Evolutionary conservation across 2,329 filamentous ascomycete species (phyloP), one percentile per base, ranked within the genome.

Genomic region (Fusarium nematophilum): DNA sequence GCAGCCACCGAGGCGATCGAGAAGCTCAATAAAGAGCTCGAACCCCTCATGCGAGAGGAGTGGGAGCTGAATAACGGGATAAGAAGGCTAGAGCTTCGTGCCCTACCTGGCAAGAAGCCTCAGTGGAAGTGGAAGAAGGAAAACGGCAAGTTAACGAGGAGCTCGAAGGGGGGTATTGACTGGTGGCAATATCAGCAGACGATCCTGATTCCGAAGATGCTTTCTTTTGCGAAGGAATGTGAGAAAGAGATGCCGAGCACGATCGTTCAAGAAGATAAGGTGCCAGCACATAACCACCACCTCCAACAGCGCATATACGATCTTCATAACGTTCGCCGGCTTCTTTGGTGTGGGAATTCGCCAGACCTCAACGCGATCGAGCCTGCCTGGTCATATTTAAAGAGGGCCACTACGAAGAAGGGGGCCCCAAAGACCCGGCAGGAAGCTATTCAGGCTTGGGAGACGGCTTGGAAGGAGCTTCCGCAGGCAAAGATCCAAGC

Each of bases 191-290:
- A 67, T 48, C 36, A 62, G 14, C 34, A 25, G n/a, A 40, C 40
- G 9, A 62, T 66, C 14, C 30, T 66, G 29, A 29, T 62, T 15
- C 42, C 43, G 15, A 55, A 57, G 26, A 17, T 68, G 17, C 46
- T 68, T 26, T 44, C 36, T 31, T 66, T 66, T 60, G 47, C 30
- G 9, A 57, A 64, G 23, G 43, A 58, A 39, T 53, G 36, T 49
- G 9, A n/a, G 7, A 14, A 29, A 14, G 25, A 15, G 33, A 34
- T 45, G 14, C 51, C 29, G 13, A 25, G 49, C 9, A 55, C 33
- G 25, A 39, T 64, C 29, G 42, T 65, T 9, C 43, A 67, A 53
- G 51, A 65, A 57, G 52, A 65, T 56, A 64, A 61, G 15, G 52
- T 50, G 15, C 39, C 17, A 23, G 37, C 15, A 18, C 48, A 59